A percentile compares a stretch with the other conserved stretches of the same genome.
Conservation (phyloP, 768 basidiomycete genomes). For the Candolleomyces eurysporus region DNA sequence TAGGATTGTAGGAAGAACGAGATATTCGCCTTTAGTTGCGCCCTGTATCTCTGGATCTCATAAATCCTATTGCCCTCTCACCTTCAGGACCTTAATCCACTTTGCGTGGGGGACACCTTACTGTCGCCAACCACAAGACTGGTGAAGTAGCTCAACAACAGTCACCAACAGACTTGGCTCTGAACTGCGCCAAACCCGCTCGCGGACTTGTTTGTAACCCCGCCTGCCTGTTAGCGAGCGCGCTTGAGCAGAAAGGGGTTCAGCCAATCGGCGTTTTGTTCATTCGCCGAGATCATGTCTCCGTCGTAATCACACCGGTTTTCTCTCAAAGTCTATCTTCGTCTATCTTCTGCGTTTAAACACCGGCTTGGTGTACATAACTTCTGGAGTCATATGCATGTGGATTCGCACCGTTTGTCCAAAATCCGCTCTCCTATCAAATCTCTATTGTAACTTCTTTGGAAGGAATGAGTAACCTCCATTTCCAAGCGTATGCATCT, state of each 20-base stretch:
- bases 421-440: not conserved
- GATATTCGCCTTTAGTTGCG: no score
- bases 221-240: no score
- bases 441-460: not conserved
- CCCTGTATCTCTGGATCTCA: no score
- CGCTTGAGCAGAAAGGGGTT: no score
- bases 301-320: not conserved
- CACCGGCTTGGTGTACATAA: not conserved
- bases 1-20: no score
- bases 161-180: not conserved
- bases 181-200: not conserved
- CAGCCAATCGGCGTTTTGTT: not conserved
- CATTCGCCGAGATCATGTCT: not conserved
- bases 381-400: not conserved
- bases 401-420: not conserved
- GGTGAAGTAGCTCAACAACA: not conserved
- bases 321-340: no score
- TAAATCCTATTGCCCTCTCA: no score
- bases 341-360: not conserved
- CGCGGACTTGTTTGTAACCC: not conserved
- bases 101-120: no score
- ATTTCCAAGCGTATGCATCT: no score
- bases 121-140: no score
- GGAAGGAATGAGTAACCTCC: no score
- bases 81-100: no score